These are phyloP conservation scores for Quercus bicolor DNA, from an alignment of 306 rosid species.

Conservation along the genomic window DNA sequence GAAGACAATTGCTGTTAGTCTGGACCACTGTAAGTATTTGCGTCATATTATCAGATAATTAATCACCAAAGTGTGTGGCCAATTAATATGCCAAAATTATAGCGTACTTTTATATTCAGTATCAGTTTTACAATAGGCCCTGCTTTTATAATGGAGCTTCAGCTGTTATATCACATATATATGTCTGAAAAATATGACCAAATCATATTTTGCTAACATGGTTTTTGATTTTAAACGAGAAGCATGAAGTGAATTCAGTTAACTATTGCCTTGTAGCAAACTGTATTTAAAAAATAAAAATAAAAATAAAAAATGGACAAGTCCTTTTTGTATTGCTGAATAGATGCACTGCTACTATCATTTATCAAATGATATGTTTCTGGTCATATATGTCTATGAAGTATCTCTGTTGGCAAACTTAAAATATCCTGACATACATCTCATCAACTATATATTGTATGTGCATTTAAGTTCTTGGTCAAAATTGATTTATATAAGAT, in stretches of 20 bases:
- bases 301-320: neutral
- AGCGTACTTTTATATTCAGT: neutral
- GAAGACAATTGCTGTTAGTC: conserved; percentile 64
- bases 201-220: neutral
- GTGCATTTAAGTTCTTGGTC: no score
- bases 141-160: neutral
- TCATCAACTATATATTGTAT: no score
- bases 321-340: neutral
- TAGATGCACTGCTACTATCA: neutral
- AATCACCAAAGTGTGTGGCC: neutral
- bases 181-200: neutral
- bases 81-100: neutral
- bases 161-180: neutral
- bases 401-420: neutral
- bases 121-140: neutral
- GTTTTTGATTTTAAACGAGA: neutral
- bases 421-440: neutral
- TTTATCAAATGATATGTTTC: neutral
- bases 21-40: conserved; percentile 83
- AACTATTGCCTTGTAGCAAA: neutral
- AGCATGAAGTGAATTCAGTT: neutral
- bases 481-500: no score
- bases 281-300: neutral
- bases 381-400: neutral
- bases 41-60: neutral